Percentiles rank a stretch among this genome's conserved stretches.
Conservation (phyloP, 2,329 filamentous ascomycete species). For the Alternaria ventricosa region DNA sequence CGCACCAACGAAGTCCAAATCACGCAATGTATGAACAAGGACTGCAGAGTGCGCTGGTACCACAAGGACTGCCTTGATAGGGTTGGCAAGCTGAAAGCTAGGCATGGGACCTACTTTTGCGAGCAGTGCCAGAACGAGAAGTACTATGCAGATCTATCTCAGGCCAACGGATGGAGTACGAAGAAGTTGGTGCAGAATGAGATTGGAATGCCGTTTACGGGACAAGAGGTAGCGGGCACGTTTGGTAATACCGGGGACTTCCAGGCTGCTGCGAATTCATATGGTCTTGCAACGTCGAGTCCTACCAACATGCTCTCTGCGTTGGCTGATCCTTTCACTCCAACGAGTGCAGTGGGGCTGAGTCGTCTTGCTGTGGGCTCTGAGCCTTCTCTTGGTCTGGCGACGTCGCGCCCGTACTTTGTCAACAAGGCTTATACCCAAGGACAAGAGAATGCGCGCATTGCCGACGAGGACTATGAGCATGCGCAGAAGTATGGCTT, state of each 20-base stretch:
- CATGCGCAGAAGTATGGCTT: background rate
- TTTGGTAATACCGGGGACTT: background rate
- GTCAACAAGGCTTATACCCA: conserved; percentile 2
- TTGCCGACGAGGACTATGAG: background rate
- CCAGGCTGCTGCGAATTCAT: conserved; percentile 1
- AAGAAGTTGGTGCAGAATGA: background rate
- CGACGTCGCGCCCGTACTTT: background rate
- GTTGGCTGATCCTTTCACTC: background rate
- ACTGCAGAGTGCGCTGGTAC: conserved; percentile 24
- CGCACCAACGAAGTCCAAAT: conserved; percentile 9
- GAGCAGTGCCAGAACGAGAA: conserved; percentile 12
- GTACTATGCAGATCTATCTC: conserved; percentile 1
- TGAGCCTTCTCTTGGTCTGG: background rate
- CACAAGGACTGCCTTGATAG: conserved; percentile 31
- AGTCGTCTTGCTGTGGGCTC: background rate
- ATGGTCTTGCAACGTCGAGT: conserved; percentile 8
- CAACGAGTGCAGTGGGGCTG: background rate
- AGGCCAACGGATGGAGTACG: background rate
- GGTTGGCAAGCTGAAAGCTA: conserved; percentile 15
- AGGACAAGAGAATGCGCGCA: background rate
- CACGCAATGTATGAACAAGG: conserved; percentile 21
- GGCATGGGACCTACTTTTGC: conserved; percentile 17
- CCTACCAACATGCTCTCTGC: background rate
- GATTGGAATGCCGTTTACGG: background rate
- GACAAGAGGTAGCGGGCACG: background rate